A percentile compares a stretch with the other conserved stretches of the same genome.
phyloP scores from a whole-genome alignment of 1,139 yeast species.

The Blastobotrys buckinghamii region DNA sequence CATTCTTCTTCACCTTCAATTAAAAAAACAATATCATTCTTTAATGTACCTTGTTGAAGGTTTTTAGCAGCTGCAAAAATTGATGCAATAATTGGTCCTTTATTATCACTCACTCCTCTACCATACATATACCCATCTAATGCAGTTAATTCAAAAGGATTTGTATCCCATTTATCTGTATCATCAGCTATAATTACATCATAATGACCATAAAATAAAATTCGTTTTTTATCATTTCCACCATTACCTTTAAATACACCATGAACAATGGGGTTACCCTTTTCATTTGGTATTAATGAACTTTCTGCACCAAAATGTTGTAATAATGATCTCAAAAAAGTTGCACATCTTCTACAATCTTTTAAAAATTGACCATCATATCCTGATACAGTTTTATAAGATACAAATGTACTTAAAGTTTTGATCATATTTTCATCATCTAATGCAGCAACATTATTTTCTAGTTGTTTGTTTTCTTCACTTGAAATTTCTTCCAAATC shows the following conservation, averaged over 20 bases:
- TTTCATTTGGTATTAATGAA: constrained; percentile 61
- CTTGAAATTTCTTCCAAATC: constrained; percentile 31
- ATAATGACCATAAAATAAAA: constrained; percentile 92
- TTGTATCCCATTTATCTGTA: constrained; percentile 58
- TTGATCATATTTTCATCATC: constrained; percentile 59
- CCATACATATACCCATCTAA: constrained; percentile 83
- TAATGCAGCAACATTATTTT: constrained; percentile 15
- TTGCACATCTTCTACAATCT: constrained; percentile 85
- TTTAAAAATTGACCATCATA: constrained; percentile 55
- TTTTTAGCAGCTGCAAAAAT: constrained; percentile 81
- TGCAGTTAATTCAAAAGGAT: constrained; percentile 72
- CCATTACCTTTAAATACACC: constrained; percentile 50
- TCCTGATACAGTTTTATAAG: constrained; percentile 73
- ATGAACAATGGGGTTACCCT: constrained; percentile 79
- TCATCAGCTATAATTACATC: constrained; percentile 78
- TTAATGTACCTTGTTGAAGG: constrained; percentile 45
- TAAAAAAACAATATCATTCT: constrained; percentile 71
- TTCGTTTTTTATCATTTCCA: constrained; percentile 21
- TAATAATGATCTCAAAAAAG: constrained; percentile 57
- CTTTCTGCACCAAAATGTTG: constrained; percentile 71
- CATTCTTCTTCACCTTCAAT: constrained; percentile 96
- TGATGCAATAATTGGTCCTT: constrained; percentile 90
- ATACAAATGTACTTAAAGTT: constrained; percentile 55
- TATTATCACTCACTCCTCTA: constrained; percentile 91
- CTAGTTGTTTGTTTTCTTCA: not conserved